Conservation (phyloP, 2,329 filamentous ascomycete genomes). For the Didymella exigua region DNA sequence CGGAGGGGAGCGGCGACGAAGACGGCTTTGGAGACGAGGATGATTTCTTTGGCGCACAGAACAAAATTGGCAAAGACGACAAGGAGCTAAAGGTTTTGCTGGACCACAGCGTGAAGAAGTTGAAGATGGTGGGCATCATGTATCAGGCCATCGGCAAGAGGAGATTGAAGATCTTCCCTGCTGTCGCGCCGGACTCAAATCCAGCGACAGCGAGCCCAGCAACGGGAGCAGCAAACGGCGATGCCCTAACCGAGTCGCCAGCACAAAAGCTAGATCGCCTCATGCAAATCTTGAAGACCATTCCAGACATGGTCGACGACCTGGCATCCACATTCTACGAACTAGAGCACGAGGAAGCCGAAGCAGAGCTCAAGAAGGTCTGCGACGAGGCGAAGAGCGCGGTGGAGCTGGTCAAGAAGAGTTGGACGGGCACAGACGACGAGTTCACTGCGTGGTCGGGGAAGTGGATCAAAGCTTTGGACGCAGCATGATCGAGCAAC, state of each 20-base stretch:
- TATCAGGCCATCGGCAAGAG: conserved; percentile 74
- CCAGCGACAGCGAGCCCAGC: background rate
- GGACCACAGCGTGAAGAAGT: conserved; percentile 65
- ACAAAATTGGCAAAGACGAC: conserved; percentile 64
- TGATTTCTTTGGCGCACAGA: conserved; percentile 67
- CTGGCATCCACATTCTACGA: conserved; percentile 76
- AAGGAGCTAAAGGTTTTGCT: conserved; percentile 70
- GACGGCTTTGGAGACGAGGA: conserved; percentile 57
- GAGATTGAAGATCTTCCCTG: conserved; percentile 62
- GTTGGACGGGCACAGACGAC: conserved; percentile 71
- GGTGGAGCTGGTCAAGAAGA: conserved; percentile 60
- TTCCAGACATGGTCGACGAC: conserved; percentile 73
- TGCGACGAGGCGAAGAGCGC: conserved; percentile 64
- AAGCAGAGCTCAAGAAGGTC: conserved; percentile 63
- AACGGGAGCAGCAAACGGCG: conserved; percentile 10
- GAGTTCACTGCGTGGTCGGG: conserved; percentile 80
- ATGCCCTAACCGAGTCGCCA: conserved; percentile 3
- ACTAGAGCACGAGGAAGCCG: conserved; percentile 64
- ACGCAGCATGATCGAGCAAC: conserved; percentile 35
- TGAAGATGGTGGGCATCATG: conserved; percentile 71
- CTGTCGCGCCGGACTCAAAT: conserved; percentile 7
- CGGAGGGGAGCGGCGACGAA: conserved; percentile 48
- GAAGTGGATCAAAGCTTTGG: conserved; percentile 58
- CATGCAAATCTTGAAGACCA: conserved; percentile 60
- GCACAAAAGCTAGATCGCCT: conserved; percentile 59